Conservation (phyloP, 108 stramenopile species). For the Fistulifera pelliculosa region DNA sequence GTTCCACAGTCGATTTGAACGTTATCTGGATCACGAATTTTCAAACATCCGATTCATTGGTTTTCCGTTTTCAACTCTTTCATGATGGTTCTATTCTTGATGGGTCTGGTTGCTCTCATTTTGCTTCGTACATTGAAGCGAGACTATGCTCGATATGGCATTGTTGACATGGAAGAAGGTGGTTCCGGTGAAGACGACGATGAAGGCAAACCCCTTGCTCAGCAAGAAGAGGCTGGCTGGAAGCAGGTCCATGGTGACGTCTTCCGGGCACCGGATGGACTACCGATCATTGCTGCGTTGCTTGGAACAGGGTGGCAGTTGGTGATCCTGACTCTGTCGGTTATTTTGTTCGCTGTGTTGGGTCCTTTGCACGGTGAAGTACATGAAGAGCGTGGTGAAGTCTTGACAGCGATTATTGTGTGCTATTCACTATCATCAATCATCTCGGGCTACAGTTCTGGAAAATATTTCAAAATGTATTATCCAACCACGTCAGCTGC, state of each 20-base stretch:
- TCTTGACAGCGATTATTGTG: constrained; percentile 79
- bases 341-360: constrained; percentile 89
- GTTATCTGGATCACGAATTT: constrained; percentile 95
- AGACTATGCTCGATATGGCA: constrained; percentile 90
- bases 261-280: constrained; percentile 80
- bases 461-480: constrained; percentile 88
- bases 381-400: constrained; percentile 94
- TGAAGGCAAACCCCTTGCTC: constrained; percentile 51
- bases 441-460: constrained; percentile 86
- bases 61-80: constrained; percentile 96
- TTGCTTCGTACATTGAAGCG: constrained; percentile 87
- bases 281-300: constrained; percentile 86
- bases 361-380: constrained; percentile 91
- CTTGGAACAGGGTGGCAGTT: constrained; percentile 94
- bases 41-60: constrained; percentile 99
- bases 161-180: constrained; percentile 71
- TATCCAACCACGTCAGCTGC: constrained; percentile 60
- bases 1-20: constrained; percentile 87
- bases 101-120: constrained; percentile 93
- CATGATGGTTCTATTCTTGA: constrained; percentile 98
- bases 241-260: constrained; percentile 99
- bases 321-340: constrained; percentile 82
- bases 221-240: constrained; percentile 90
- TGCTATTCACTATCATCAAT: constrained; percentile 85
- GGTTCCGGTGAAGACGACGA: constrained; percentile 49